Base-by-base conservation (phyloP, 179 eudicot genomes). In the Heliamphora pulchella region DNA sequence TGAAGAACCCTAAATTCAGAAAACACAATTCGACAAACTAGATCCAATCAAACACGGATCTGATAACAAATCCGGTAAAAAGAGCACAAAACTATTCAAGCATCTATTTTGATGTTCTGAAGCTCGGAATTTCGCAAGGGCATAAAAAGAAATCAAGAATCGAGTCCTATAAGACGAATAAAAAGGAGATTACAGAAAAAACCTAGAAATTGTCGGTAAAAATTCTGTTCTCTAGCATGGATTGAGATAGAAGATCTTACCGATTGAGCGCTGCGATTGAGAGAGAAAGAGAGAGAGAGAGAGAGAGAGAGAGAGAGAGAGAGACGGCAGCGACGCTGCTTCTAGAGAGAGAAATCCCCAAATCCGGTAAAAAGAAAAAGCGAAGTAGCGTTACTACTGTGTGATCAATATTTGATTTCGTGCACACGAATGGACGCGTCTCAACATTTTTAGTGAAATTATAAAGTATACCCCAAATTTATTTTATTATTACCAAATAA, bases 141-240 rank as follows among this genome's bases (percentile, higher is more conserved):
- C 7, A 61, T 3, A 76, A 61, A 57, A 4, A 10, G 51, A 71
- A 76, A 73, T 44, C 46, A 22, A 72, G 43, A 53, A 46, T 3
- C 64, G 80, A 85, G 80, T 84, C 84, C 86, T 84, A 86, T 75
- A 84, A 80, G 69, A 14, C 67, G 81, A 80, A 47, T 55, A 46
- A 43, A 57, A 59, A 57, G 14, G 43, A 80, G 61, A 43, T 44
- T 53, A 44, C 50, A 8, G 65, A 61, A 51, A 68, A 76, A 77
- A 66, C 79, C 82, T 85, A 74, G 57, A 77, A 77, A 31, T 61
- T 10, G 75, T 7, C 3, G 61, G 46, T 7, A 43, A 58, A n/a
- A 59, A 44, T 57, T 47, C 1, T 14, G 17, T 7, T 61, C 79
- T 39, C 79, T 59, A 2, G 31, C 50, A 14, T 13, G 10, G 41